Evolutionary conservation across 805 yeast genomes (phyloP).

Genomic region (Zygotorulaspora chibaensis): DNA sequence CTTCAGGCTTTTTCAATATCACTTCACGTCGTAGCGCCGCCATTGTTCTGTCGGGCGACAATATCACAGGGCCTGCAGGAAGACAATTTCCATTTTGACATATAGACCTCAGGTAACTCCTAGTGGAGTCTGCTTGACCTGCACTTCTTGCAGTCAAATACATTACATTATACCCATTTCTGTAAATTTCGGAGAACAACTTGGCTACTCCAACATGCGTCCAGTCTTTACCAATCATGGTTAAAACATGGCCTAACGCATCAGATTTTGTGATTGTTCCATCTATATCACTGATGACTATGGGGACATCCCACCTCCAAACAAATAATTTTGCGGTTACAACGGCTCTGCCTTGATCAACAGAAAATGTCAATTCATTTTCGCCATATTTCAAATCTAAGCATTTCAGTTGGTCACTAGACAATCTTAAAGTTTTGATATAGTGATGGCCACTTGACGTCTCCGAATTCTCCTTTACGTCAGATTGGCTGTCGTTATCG

Average conservation of each 20-base stretch:
- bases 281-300: constrained; percentile 94
- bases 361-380: constrained; percentile 73
- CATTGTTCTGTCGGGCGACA: constrained; percentile 93
- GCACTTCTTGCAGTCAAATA: constrained; percentile 93
- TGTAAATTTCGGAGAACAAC: constrained; percentile 76
- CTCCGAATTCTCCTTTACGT: constrained; percentile 15
- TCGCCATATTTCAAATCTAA: constrained; percentile 73
- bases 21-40: constrained; percentile 93
- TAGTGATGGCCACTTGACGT: constrained; percentile 36
- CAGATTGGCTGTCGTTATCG: constrained; percentile 12
- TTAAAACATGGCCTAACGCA: constrained; percentile 92
- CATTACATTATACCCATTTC: constrained; percentile 89
- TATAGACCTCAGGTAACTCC: constrained; percentile 75
- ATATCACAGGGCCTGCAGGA: constrained; percentile 89
- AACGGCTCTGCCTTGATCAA: constrained; percentile 76
- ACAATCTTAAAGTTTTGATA: constrained; percentile 83
- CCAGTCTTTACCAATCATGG: constrained; percentile 95
- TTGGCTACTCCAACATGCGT: constrained; percentile 95
- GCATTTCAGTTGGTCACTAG: constrained; percentile 80
- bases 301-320: constrained; percentile 82
- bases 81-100: constrained; percentile 68
- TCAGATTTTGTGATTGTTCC: constrained; percentile 98
- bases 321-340: constrained; percentile 68
- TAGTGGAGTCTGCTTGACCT: constrained; percentile 89
- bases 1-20: constrained; percentile 90